Evolutionary conservation across 2,329 filamentous ascomycete genomes (phyloP).

Genomic region (Teratosphaeriaceae sp.): DNA sequence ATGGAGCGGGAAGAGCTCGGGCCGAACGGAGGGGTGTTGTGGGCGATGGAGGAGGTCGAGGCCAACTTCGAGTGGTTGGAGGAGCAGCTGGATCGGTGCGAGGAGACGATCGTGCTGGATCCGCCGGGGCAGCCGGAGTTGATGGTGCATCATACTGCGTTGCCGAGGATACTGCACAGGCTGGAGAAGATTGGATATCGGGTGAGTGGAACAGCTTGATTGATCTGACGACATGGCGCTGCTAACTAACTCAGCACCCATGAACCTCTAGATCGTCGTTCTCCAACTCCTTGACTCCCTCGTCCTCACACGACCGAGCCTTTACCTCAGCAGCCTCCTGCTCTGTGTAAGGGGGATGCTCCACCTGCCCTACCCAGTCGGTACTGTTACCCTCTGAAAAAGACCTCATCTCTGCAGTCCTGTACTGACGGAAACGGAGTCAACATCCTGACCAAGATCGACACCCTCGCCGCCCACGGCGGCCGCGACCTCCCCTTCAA

Average conservation of each 20-base stretch:
- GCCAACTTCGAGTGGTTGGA: slow-evolving; percentile 76
- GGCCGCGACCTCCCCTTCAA: slow-evolving; percentile 90
- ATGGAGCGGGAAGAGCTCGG: slow-evolving; percentile 89
- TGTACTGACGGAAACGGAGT: slow-evolving; percentile 39
- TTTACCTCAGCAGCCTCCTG: slow-evolving; percentile 91
- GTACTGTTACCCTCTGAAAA: too few relatives aligned
- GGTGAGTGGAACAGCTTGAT: slow-evolving; percentile 48
- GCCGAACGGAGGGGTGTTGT: slow-evolving; percentile 86
- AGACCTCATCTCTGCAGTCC: too few relatives aligned
- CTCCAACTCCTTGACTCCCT: slow-evolving; percentile 93
- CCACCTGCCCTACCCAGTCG: slow-evolving; percentile 89
- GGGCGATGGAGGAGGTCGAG: slow-evolving; percentile 91
- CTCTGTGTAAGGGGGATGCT: slow-evolving; percentile 94
- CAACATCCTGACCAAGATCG: slow-evolving; percentile 96
- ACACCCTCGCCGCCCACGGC: slow-evolving; percentile 65
- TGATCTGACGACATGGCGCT: slow-evolving; percentile 17
- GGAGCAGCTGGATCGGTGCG: slow-evolving; percentile 53
- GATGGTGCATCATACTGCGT: slow-evolving; percentile 87
- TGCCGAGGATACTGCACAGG: slow-evolving; percentile 86
- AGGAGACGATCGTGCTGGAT: slow-evolving; percentile 93
- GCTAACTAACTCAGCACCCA: slow-evolving; percentile 25
- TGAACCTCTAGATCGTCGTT: slow-evolving; percentile 89
- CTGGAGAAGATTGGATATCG: slow-evolving; percentile 88
- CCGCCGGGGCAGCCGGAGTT: slow-evolving; percentile 96
- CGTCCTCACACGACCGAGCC: slow-evolving; percentile 82